Conservation (phyloP, 2,329 filamentous ascomycete genomes). For the Sphaceloma murrayae region DNA sequence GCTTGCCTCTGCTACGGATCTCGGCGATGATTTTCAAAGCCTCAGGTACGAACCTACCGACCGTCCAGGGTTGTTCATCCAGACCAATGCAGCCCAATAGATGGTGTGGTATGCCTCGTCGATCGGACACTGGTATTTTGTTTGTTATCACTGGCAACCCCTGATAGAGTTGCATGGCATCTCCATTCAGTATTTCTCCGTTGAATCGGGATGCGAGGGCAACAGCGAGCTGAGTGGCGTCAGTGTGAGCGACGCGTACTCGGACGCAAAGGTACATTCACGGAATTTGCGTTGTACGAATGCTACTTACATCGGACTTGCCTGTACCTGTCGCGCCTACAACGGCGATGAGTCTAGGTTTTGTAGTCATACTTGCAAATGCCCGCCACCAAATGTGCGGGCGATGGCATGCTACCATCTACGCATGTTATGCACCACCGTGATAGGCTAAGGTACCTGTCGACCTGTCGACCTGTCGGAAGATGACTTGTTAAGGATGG, state of each 20-base stretch:
- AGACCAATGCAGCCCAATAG: constrained; percentile 70
- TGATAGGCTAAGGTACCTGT: too few species aligned
- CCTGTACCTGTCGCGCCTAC: constrained; percentile 88
- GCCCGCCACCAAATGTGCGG: constrained; percentile 2
- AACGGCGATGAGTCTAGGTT: constrained; percentile 55
- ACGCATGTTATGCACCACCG: too few species aligned
- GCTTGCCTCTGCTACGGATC: constrained; percentile 64
- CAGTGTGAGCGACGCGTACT: too few species aligned
- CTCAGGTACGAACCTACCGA: constrained; percentile 64
- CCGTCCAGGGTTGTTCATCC: constrained; percentile 71
- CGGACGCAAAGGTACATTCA: too few species aligned
- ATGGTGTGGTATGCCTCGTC: constrained; percentile 75
- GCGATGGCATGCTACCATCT: too few species aligned
- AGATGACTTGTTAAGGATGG: too few species aligned
- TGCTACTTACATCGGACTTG: constrained; percentile 76
- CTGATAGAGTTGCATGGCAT: constrained; percentile 95
- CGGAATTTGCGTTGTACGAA: too few species aligned
- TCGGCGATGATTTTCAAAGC: constrained; percentile 62
- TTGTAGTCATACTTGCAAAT: not conserved
- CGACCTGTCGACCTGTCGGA: too few species aligned
- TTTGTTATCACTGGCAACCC: constrained; percentile 93
- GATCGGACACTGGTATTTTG: constrained; percentile 68
- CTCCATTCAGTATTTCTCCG: constrained; percentile 92
- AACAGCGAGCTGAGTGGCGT: constrained; percentile 49
- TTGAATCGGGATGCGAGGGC: constrained; percentile 74